Conservation (phyloP, 495 filamentous ascomycete genomes). For the Penicillium goetzii region DNA sequence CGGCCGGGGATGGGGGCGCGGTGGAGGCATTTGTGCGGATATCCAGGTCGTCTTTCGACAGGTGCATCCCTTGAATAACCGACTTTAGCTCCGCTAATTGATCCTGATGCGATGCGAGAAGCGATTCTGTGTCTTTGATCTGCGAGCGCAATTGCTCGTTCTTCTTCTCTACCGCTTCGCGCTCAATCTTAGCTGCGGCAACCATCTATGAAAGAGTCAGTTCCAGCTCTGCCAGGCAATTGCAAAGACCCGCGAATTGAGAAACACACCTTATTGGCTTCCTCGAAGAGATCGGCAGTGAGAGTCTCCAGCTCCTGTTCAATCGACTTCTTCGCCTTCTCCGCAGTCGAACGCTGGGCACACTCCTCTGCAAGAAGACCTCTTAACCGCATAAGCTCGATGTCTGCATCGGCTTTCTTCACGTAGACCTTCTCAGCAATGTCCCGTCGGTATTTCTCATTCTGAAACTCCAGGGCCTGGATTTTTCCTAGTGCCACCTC, state of each 20-base stretch:
- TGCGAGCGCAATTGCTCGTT: conserved; percentile 80
- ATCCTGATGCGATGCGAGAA: conserved; percentile 88
- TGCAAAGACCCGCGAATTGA: not conserved
- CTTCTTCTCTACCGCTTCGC: conserved; percentile 73
- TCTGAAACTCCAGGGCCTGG: conserved; percentile 66
- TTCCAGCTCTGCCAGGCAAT: conserved; percentile 6
- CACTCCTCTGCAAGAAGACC: conserved; percentile 67
- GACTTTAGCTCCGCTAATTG: conserved; percentile 88
- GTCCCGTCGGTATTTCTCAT: conserved; percentile 71
- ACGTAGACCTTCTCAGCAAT: conserved; percentile 74
- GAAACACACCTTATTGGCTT: conserved; percentile 76
- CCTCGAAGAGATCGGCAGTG: conserved; percentile 89
- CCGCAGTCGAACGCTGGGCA: conserved; percentile 57
- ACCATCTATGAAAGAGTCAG: conserved; percentile 73
- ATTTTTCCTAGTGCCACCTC: conserved; percentile 73
- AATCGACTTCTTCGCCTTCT: conserved; percentile 73
- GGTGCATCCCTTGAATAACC: conserved; percentile 87
- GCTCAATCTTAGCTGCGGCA: conserved; percentile 71
- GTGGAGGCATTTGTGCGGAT: conserved; percentile 59
- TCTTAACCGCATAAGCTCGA: conserved; percentile 70
- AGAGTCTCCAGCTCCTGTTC: conserved; percentile 86
- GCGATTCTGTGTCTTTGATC: conserved; percentile 80
- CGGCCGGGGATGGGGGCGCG: conserved; percentile 69
- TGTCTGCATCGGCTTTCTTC: conserved; percentile 66
- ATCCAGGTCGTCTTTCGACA: conserved; percentile 69